Percentiles rank a stretch among this genome's conserved stretches.
Evolutionary conservation across 495 filamentous ascomycete species (phyloP).

Genomic region (Hypoxylon fragiforme): DNA sequence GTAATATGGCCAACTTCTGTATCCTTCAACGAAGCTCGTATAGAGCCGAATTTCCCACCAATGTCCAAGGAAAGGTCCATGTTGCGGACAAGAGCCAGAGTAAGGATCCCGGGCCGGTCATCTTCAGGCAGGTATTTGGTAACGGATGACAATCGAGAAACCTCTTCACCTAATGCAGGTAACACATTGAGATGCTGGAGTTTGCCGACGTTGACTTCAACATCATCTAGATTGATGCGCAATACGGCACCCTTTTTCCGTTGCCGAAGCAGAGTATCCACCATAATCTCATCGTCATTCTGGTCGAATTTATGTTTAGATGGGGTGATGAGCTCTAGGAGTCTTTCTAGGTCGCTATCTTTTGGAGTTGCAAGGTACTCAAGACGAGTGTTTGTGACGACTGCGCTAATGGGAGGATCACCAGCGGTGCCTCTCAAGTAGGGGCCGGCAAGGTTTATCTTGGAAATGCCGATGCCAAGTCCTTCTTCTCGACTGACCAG

Average conservation of each 20-base stretch:
- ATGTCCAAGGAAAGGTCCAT: constrained; percentile 62
- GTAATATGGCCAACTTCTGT: constrained; percentile 81
- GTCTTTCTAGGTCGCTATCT: constrained; percentile 75
- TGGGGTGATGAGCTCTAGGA: constrained; percentile 85
- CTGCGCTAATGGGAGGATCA: constrained; percentile 52
- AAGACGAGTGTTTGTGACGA: constrained; percentile 66
- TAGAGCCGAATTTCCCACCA: constrained; percentile 64
- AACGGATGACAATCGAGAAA: constrained; percentile 80
- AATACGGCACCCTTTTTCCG: constrained; percentile 86
- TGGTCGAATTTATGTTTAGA: constrained; percentile 90
- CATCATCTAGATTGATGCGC: constrained; percentile 63
- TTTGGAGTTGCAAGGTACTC: constrained; percentile 76
- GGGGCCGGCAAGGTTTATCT: constrained; percentile 73
- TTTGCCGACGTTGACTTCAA: constrained; percentile 60
- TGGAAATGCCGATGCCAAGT: constrained; percentile 72
- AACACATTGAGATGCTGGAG: constrained; percentile 65
- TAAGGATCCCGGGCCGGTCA: constrained; percentile 87
- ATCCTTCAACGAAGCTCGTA: constrained; percentile 60
- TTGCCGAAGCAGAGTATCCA: constrained; percentile 90
- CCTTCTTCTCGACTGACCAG: constrained; percentile 70
- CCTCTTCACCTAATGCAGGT: constrained; percentile 71
- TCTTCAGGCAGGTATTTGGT: constrained; percentile 96
- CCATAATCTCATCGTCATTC: constrained; percentile 85
- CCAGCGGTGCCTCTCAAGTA: constrained; percentile 52
- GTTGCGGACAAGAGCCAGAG: constrained; percentile 66